These are phyloP conservation scores for Claviceps sorghi DNA, from an alignment of 2,329 filamentous ascomycete species.

Conservation along the genomic window DNA sequence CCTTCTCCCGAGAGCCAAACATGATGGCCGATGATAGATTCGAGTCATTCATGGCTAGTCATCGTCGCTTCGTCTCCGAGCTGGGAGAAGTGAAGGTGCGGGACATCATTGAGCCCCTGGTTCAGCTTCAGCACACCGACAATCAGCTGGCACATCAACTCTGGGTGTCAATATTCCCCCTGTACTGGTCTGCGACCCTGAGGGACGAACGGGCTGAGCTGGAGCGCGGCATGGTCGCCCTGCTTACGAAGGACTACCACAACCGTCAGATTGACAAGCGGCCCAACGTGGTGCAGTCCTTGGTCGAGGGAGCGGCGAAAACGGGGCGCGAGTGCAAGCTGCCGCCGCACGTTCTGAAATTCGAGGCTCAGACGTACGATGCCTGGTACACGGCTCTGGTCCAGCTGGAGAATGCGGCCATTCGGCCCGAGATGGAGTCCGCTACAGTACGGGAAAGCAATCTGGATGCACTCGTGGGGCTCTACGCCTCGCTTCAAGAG, in stretches of 20 bases:
- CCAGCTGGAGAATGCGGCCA: conserved; percentile 78
- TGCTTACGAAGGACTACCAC: conserved; percentile 92
- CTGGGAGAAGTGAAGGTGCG: conserved; percentile 74
- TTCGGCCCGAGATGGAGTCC: conserved; percentile 74
- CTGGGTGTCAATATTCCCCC: conserved; percentile 81
- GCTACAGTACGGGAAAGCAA: conserved; percentile 80
- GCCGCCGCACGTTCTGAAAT: conserved; percentile 92
- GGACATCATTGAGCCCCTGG: conserved; percentile 79
- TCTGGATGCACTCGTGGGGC: conserved; percentile 83
- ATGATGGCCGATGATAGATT: conserved; percentile 70
- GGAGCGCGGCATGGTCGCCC: conserved; percentile 75
- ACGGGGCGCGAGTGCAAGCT: conserved; percentile 81
- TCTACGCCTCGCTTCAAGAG: conserved; percentile 82
- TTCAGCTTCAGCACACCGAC: conserved; percentile 85
- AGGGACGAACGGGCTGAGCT: conserved; percentile 83
- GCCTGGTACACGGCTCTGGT: conserved; percentile 92
- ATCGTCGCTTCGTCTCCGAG: conserved; percentile 72
- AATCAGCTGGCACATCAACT: conserved; percentile 68
- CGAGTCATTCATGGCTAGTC: conserved; percentile 61
- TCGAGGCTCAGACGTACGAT: conserved; percentile 83
- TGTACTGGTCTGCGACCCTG: conserved; percentile 80
- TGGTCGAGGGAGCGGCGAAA: conserved; percentile 75
- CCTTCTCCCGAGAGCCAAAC: conserved; percentile 34
- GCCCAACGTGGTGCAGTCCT: conserved; percentile 86
- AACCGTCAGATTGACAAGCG: conserved; percentile 85